These are phyloP conservation scores for Kalmusia sp. DNA, from an alignment of 2,329 filamentous ascomycete species.

Conservation along the genomic window DNA sequence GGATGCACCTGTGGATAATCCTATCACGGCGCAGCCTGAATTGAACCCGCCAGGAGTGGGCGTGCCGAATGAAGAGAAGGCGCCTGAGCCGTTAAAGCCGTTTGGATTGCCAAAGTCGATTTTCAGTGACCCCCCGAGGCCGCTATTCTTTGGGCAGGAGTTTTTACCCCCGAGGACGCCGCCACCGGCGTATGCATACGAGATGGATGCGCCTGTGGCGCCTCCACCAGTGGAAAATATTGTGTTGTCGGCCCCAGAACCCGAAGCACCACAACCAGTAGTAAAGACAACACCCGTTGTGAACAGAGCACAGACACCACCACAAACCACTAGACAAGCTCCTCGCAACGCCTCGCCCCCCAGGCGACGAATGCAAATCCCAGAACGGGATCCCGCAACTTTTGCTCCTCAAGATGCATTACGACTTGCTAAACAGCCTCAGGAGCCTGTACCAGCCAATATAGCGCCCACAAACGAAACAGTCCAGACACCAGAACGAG, in stretches of 20 bases:
- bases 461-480: background rate
- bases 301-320: background rate
- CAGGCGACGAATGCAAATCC: too few species aligned
- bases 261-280: background rate
- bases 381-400: too few species aligned
- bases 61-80: constrained; percentile 1
- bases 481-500: background rate
- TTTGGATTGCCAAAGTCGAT: constrained; percentile 27
- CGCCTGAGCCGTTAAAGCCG: constrained; percentile 10
- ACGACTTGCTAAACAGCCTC: background rate
- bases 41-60: constrained; percentile 24
- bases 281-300: background rate
- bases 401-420: too few species aligned
- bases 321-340: too few species aligned
- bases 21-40: constrained; percentile 24
- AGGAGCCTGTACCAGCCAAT: background rate
- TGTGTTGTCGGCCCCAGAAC: background rate
- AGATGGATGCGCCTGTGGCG: background rate
- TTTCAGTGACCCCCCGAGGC: constrained; percentile 11
- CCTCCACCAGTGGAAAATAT: constrained; percentile 10
- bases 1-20: constrained; percentile 35
- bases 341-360: too few species aligned
- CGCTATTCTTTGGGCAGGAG: constrained; percentile 8
- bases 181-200: constrained; percentile 29
- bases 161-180: constrained; percentile 18